Percentiles rank a stretch among this genome's conserved stretches.
phyloP scores from a whole-genome alignment of 306 rosid species.

The Purshia tridentata region DNA sequence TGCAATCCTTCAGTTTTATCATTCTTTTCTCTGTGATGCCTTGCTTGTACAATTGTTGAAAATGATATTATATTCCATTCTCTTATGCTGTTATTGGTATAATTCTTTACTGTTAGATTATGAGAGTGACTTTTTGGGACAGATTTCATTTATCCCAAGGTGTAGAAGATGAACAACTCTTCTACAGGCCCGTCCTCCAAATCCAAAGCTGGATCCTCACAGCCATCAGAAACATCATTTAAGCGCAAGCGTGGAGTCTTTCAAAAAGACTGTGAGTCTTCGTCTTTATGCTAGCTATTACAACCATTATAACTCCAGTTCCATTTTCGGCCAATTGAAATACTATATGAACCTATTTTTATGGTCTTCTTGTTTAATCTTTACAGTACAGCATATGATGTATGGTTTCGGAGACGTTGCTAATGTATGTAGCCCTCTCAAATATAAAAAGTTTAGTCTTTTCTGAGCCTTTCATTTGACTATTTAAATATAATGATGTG shows the following conservation, averaged over 20 bases:
- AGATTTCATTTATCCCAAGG: not conserved
- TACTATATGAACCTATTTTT: not conserved
- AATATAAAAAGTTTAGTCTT: not conserved
- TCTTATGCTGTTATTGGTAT: not conserved
- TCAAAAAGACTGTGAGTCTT: slow-evolving; percentile 72
- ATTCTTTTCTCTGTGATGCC: no score
- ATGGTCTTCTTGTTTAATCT: slow-evolving; percentile 5
- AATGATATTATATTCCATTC: no score
- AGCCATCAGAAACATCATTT: slow-evolving; percentile 72
- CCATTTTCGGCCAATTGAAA: no score
- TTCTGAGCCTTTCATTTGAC: not conserved
- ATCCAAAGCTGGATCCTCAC: slow-evolving; percentile 63
- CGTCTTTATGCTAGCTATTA: not conserved
- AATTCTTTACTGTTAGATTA: not conserved
- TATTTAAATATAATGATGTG: not conserved
- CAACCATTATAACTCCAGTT: not conserved
- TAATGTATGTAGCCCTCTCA: slow-evolving; percentile 49
- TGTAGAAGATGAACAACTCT: slow-evolving; percentile 51
- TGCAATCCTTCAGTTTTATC: no score
- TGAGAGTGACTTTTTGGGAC: not conserved
- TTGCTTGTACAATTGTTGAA: no score
- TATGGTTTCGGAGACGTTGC: slow-evolving; percentile 94
- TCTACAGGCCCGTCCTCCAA: slow-evolving; percentile 62
- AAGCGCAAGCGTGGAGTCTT: slow-evolving; percentile 90
- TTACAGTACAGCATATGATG: slow-evolving; percentile 94